These are phyloP conservation scores for Chaetomium sp. DNA, from an alignment of 2,329 filamentous ascomycete genomes.

Conservation along the genomic window DNA sequence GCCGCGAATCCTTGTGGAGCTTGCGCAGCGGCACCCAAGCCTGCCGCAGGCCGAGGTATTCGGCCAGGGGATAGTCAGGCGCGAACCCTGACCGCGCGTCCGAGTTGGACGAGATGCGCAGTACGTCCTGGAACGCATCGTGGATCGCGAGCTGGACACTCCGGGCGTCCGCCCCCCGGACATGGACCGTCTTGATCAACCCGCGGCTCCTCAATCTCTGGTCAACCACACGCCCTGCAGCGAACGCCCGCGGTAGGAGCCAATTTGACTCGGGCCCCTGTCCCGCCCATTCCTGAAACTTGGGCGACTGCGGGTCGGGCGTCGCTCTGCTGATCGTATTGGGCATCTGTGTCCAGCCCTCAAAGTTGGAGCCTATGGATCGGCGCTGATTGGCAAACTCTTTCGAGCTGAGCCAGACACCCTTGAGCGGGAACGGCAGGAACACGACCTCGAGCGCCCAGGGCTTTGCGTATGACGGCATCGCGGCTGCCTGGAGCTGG, in stretches of 20 bases:
- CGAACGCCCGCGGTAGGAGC: slow-evolving; percentile 69
- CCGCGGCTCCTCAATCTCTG: slow-evolving; percentile 75
- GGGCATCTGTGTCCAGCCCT: slow-evolving; percentile 60
- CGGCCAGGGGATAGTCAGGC: slow-evolving; percentile 43
- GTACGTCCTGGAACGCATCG: slow-evolving; percentile 61
- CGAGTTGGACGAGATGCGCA: slow-evolving; percentile 47
- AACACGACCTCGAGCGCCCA: slow-evolving; percentile 79
- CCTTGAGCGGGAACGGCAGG: slow-evolving; percentile 66
- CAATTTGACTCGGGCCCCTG: slow-evolving; percentile 57
- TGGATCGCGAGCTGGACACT: slow-evolving; percentile 68
- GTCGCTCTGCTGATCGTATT: slow-evolving; percentile 50
- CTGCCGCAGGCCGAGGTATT: slow-evolving; percentile 64
- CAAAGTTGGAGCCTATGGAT: slow-evolving; percentile 40
- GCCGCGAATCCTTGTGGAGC: slow-evolving; percentile 69
- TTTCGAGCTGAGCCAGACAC: slow-evolving; percentile 55
- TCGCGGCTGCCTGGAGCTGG: slow-evolving; percentile 57
- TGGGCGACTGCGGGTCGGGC: slow-evolving; percentile 52
- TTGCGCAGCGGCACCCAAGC: slow-evolving; percentile 77
- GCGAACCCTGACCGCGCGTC: slow-evolving; percentile 22
- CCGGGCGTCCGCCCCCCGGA: slow-evolving; percentile 65
- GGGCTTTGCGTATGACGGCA: slow-evolving; percentile 64
- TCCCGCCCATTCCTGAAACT: slow-evolving; percentile 51
- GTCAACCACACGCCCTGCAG: slow-evolving; percentile 63
- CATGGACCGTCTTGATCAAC: slow-evolving; percentile 63
- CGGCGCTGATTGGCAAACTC: slow-evolving; percentile 50